Base-by-base conservation (phyloP, 2,329 filamentous ascomycete genomes). In the Xylaria sp. region DNA sequence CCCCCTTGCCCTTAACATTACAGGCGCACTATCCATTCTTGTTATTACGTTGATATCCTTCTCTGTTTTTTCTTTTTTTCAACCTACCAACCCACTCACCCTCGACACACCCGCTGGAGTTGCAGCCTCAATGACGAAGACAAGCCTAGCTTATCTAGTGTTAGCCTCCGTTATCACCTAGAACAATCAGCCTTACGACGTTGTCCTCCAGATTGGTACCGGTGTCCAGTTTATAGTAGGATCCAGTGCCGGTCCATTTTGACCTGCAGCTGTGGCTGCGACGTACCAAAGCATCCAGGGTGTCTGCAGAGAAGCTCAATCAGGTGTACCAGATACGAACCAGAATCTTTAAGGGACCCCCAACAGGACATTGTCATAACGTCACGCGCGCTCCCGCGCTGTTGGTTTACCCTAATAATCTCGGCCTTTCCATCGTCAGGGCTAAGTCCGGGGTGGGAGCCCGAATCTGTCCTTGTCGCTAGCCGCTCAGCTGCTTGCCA, bases 121-220 rank as follows among this genome's bases (percentile, higher is more conserved):
- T 65, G 62, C 61, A 71, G 72, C 69, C 75, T 81, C 82, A 84
- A 88, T 88, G 86, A 87, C 85, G 82, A 82, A 81, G 83, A 87
- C 86, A 86, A 86, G 83, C 81, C 81, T 83, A 80, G 82, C 85
- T 86, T 87, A 87, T 87, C 85, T 88, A 76, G 82, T 86, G 78
- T 81, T 86, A 74, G 82, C 80, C 78, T 84, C 85, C 72, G 83
- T 87, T 78, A 80, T 86, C 79, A 86, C 85, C 79, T 86, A 86
- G 78, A 71, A 20, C 63, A 71, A 72, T 65, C 70, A 71, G 65
- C 71, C 69, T 66, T 70, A 73, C 73, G 71, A 65, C 55, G 63
- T 15, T 58, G 66, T 39, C 63, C 69, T 52, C 52, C 46, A 66
- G 32, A 64, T 54, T 55, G 66, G 57, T 68, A 71, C 64, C 55